These are phyloP conservation scores for Cucumis hystrix DNA, from an alignment of 306 rosid species.

Conservation along the genomic window DNA sequence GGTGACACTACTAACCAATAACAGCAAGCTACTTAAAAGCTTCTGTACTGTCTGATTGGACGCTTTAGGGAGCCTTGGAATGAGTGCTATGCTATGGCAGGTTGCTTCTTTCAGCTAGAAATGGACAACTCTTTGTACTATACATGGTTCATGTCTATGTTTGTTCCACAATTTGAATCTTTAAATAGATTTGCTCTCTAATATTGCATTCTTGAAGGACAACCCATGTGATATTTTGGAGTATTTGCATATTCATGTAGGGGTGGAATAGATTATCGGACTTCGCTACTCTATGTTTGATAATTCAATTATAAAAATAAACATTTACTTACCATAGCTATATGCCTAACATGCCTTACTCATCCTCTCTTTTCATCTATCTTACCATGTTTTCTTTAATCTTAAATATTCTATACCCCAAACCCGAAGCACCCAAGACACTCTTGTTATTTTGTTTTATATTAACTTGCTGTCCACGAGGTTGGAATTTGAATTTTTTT, in stretches of 20 bases:
- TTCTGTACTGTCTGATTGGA: background rate
- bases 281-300: no score
- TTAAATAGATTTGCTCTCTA: background rate
- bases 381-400: no score
- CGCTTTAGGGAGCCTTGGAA: background rate
- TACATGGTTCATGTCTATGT: background rate
- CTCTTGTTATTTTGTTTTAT: background rate
- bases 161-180: background rate
- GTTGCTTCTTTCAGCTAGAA: background rate
- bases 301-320: no score
- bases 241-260: background rate
- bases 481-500: background rate
- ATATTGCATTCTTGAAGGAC: background rate
- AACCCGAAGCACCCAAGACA: no score
- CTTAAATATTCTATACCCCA: no score
- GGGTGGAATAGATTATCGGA: no score
- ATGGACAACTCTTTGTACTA: background rate
- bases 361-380: no score
- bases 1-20: background rate
- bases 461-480: background rate
- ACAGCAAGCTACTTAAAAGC: background rate
- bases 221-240: background rate
- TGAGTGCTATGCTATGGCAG: background rate
- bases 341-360: no score
- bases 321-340: no score